Evolutionary conservation across 371 early-diverging fungal species (phyloP).

Genomic region (Umbelopsis sp.): DNA sequence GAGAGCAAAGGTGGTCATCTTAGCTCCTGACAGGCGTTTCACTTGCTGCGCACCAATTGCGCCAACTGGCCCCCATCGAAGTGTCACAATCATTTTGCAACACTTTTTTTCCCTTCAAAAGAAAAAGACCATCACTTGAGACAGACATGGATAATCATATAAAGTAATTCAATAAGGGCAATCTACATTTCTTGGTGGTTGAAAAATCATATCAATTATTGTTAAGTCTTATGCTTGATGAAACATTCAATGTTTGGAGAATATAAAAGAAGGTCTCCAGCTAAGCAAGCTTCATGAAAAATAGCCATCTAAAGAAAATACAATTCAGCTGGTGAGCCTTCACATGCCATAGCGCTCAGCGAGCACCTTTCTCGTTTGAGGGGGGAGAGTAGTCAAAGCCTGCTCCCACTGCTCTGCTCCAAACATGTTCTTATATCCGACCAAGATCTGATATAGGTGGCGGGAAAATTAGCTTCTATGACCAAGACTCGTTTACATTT

Average conservation of each 20-base stretch:
- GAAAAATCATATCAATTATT: slow-evolving; percentile 20
- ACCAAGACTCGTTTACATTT: neutral
- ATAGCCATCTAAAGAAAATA: slow-evolving; percentile 19
- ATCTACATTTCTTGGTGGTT: slow-evolving; percentile 12
- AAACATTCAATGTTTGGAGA: slow-evolving; percentile 15
- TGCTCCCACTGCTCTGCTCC: slow-evolving; percentile 70
- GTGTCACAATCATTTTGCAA: no score
- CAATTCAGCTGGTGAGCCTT: slow-evolving; percentile 20
- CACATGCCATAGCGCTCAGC: slow-evolving; percentile 68
- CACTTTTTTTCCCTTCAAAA: no score
- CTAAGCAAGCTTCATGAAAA: slow-evolving; percentile 17
- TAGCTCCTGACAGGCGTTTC: no score
- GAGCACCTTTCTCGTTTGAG: slow-evolving; percentile 58
- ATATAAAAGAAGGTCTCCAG: slow-evolving; percentile 1
- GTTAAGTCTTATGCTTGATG: slow-evolving; percentile 18
- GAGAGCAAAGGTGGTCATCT: no score
- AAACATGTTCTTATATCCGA: slow-evolving; percentile 74
- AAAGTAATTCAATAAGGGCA: neutral
- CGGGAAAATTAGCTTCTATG: neutral
- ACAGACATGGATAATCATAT: neutral
- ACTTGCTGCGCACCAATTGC: no score
- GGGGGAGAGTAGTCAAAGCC: slow-evolving; percentile 59
- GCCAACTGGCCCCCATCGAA: no score
- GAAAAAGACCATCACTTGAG: neutral
- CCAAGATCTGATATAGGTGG: slow-evolving; percentile 52